These are phyloP conservation scores for Heteromeles arbutifolia DNA, from an alignment of 306 rosid genomes.

Conservation along the genomic window DNA sequence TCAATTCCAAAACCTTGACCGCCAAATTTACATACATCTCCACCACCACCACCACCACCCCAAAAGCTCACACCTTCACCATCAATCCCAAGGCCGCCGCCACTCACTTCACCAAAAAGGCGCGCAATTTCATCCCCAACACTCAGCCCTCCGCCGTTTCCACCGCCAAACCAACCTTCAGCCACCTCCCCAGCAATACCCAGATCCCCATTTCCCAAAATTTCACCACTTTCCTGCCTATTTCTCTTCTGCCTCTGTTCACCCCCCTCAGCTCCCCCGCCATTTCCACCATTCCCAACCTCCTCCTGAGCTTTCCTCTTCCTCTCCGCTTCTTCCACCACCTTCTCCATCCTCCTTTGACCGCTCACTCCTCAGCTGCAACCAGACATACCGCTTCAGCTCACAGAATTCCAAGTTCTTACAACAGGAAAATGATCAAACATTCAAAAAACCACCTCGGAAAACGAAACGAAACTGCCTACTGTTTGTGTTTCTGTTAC, in stretches of 20 bases:
- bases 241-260: neutral
- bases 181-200: slow-evolving; percentile 9
- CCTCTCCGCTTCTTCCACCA: neutral
- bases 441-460: neutral
- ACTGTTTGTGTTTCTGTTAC: neutral
- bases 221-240: slow-evolving; percentile 6
- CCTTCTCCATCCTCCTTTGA: slow-evolving; percentile 8
- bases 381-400: neutral
- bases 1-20: slow-evolving; percentile 17
- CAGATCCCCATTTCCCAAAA: slow-evolving; percentile 20
- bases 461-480: neutral
- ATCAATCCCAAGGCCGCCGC: slow-evolving; percentile 6
- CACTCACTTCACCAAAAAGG: slow-evolving; percentile 22
- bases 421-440: neutral
- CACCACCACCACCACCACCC: slow-evolving; percentile 8
- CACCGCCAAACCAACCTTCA: slow-evolving; percentile 5
- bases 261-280: slow-evolving; percentile 4
- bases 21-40: slow-evolving; percentile 14
- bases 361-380: neutral
- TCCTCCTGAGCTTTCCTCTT: slow-evolving; percentile 8
- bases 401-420: neutral
- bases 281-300: slow-evolving; percentile 9
- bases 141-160: neutral
- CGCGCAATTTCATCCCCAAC: slow-evolving; percentile 18
- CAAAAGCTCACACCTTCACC: no score